Base-by-base conservation (phyloP, 1,284 basidiomycete genomes). In the Tranzscheliella williamsii region DNA sequence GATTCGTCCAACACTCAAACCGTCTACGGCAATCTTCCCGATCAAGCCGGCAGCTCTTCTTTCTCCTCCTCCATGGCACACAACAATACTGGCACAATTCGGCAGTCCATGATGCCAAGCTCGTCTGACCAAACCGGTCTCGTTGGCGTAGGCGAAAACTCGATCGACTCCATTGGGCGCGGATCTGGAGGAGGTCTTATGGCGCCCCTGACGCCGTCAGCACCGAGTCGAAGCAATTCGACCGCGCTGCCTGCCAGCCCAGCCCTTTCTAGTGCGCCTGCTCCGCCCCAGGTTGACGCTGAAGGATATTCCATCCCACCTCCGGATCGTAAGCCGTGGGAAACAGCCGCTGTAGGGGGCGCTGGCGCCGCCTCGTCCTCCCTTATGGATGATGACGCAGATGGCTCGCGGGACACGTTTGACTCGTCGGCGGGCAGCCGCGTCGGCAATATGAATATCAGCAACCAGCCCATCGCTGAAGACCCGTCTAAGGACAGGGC, bases 251-350 rank as follows among this genome's bases (percentile, higher is more conserved):
- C 42, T 23, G 39, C 15, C 2, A 43, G 23, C 6, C 29, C 24
- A 16, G 7, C 22, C 16, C 38, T 21, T 5, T 7, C 43, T 16
- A 23, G 45, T 8, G 27, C 57, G 9, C 27, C 38, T 39, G 16
- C 48, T 42, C 36, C 70, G 21, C 49, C 63, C 29, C 56, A 67
- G 37, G 80, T 83, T 13, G 82, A 83, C 39, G 70, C 73, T 0
- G 81, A 83, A 38, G 82, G 82, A 5, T 83, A 78, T 77, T 80
- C 81, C 9, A 79, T 83, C 9, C 81, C 82, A 13, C 82, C 82
- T 1, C 73, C 79, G 1, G 81, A 82, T 56, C 73, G 80, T 37
- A 79, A 73, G 50, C 79, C 79, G 2, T 82, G 79, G 82, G 81
- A 73, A 67, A 42, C 50, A 1, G 36, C 45, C 6, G 48, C 31